A percentile compares a stretch with the other conserved stretches of the same genome.
Evolutionary conservation across 2,329 filamentous ascomycete species (phyloP).

Genomic region (Lecanicillium sp.): DNA sequence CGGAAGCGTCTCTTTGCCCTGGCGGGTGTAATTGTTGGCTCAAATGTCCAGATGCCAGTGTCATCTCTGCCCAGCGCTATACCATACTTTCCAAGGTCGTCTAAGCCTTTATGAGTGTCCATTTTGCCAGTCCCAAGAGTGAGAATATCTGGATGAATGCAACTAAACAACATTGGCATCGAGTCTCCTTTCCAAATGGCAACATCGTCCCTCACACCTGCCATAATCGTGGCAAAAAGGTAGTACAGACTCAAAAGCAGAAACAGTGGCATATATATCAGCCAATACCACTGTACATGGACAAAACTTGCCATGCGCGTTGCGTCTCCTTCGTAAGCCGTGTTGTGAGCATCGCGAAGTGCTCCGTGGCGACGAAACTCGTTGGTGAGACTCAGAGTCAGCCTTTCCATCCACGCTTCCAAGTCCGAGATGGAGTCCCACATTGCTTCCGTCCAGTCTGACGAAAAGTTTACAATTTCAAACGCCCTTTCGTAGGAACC

Average conservation of each 20-base stretch:
- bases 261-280: constrained; percentile 25
- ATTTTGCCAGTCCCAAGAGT: constrained; percentile 22
- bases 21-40: constrained; percentile 9
- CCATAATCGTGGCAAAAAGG: constrained; percentile 25
- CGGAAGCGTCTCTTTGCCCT: neutral
- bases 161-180: constrained; percentile 29
- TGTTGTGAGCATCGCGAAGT: constrained; percentile 8
- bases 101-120: constrained; percentile 26
- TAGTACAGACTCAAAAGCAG: constrained; percentile 26
- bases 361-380: constrained; percentile 25
- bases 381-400: constrained; percentile 26
- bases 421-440: constrained; percentile 23
- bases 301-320: constrained; percentile 21
- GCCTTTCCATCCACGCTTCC: constrained; percentile 21
- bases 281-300: constrained; percentile 26
- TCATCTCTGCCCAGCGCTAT: constrained; percentile 24
- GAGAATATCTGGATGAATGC: constrained; percentile 24
- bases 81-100: constrained; percentile 23
- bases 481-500: constrained; percentile 22
- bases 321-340: constrained; percentile 20
- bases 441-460: constrained; percentile 29
- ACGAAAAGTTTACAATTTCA: constrained; percentile 22
- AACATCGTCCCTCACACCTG: constrained; percentile 24
- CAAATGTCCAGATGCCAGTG: constrained; percentile 28
- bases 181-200: constrained; percentile 29